Evolutionary conservation across 768 basidiomycete species (phyloP).

Genomic region (Tylopilus sp.): DNA sequence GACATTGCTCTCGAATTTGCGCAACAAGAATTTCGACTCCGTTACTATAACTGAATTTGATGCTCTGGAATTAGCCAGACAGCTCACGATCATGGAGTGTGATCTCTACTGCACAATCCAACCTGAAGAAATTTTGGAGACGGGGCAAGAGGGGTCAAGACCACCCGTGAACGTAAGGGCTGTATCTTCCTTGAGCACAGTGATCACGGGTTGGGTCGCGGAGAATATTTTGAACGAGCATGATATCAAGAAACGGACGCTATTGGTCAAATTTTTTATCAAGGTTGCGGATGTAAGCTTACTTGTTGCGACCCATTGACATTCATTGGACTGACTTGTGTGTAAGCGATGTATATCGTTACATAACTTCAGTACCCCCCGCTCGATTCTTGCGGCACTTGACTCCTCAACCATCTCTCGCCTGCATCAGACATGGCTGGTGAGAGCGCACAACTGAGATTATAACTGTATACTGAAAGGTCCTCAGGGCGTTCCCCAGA

Average conservation of each 20-base stretch:
- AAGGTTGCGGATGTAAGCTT: conserved; percentile 83
- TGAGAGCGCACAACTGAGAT: conserved; percentile 38
- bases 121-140: conserved; percentile 86
- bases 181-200: conserved; percentile 84
- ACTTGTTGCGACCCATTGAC: conserved; percentile 3
- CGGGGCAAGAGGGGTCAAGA: conserved; percentile 65
- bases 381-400: conserved; percentile 89
- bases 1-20: conserved; percentile 61
- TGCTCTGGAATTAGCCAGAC: conserved; percentile 85
- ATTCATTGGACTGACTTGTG: conserved; percentile 8
- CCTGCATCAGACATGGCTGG: conserved; percentile 90
- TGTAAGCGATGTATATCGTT: conserved; percentile 76
- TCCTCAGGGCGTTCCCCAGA: conserved; percentile 73
- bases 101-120: conserved; percentile 81
- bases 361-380: conserved; percentile 89
- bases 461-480: conserved; percentile 4
- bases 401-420: conserved; percentile 95
- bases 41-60: conserved; percentile 90
- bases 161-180: conserved; percentile 73
- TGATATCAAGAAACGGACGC: conserved; percentile 80
- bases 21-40: conserved; percentile 57
- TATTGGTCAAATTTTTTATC: conserved; percentile 86
- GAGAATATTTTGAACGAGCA: conserved; percentile 90
- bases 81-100: conserved; percentile 92
- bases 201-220: conserved; percentile 93